Evolutionary conservation across 495 filamentous ascomycete species (phyloP).

Genomic region (Daldinia childiae): DNA sequence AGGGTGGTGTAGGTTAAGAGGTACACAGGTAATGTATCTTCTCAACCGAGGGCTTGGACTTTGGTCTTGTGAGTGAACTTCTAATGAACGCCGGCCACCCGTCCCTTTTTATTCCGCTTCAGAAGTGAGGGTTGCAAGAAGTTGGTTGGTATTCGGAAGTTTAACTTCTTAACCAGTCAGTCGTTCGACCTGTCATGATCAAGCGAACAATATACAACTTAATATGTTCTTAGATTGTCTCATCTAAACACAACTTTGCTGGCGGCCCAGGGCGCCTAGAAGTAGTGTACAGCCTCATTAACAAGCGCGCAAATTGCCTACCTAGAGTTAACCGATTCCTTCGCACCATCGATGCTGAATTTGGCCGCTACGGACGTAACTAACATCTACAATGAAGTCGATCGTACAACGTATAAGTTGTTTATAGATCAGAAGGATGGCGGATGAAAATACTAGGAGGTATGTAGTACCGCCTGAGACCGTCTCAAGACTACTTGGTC

Average conservation of each 20-base stretch:
- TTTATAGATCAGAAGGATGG: conserved; percentile 42
- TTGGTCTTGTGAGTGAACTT: conserved; percentile 11
- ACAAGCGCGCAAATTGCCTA: conserved; percentile 17
- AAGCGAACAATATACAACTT: conserved; percentile 9
- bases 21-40: neutral
- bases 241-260: conserved; percentile 18
- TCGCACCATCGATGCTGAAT: conserved; percentile 12
- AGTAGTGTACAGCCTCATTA: conserved; percentile 11
- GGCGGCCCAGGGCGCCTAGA: conserved; percentile 17
- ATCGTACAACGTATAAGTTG: conserved; percentile 23
- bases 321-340: conserved; percentile 7
- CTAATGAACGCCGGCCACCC: conserved; percentile 19
- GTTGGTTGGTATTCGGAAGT: conserved; percentile 14
- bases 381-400: conserved; percentile 12
- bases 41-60: conserved; percentile 33
- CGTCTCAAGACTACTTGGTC: conserved; percentile 14
- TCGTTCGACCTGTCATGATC: conserved; percentile 33
- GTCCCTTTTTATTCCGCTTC: conserved; percentile 6
- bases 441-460: conserved; percentile 16
- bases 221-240: conserved; percentile 17
- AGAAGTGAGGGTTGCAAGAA: conserved; percentile 10
- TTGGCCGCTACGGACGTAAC: conserved; percentile 5
- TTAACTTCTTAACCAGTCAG: conserved; percentile 14
- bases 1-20: neutral
- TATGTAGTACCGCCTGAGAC: conserved; percentile 15